A percentile compares a stretch with the other conserved stretches of the same genome.
phyloP scores from a whole-genome alignment of 192 early-diverging fungal genomes.

The Coemansia sp. region DNA sequence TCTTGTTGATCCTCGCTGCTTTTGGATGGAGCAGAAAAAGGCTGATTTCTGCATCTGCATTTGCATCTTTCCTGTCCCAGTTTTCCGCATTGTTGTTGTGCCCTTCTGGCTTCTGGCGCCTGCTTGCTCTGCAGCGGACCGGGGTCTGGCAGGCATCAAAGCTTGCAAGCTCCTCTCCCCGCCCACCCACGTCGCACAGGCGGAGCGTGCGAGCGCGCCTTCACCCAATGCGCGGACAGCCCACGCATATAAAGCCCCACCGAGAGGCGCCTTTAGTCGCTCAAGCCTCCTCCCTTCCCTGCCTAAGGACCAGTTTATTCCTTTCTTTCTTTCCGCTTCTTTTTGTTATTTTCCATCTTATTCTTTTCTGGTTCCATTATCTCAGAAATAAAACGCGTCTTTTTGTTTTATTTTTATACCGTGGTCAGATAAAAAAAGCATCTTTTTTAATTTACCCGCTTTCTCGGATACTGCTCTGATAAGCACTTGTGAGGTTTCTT shows the following conservation, averaged over 20 bases:
- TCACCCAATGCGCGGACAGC: neutral
- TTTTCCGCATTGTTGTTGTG: conserved; percentile 3
- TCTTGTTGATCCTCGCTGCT: neutral
- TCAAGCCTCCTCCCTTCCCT: neutral
- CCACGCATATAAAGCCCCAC: neutral
- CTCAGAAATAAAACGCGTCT: neutral
- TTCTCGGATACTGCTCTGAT: conserved; percentile 7
- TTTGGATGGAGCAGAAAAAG: neutral
- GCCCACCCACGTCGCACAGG: neutral
- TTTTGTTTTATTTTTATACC: neutral
- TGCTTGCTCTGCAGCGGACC: no score
- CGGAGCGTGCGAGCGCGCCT: neutral
- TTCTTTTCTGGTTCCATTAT: neutral
- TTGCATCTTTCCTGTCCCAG: neutral
- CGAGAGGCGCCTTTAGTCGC: neutral
- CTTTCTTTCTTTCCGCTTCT: neutral
- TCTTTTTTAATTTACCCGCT: conserved; percentile 7
- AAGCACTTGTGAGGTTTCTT: neutral
- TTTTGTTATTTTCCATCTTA: conserved; percentile 1
- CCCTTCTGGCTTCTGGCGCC: neutral
- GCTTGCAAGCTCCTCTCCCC: neutral
- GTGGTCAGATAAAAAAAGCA: neutral
- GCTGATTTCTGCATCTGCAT: neutral
- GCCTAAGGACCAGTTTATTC: neutral
- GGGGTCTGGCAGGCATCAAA: neutral